Evolutionary conservation across 805 yeast species (phyloP).

Genomic region (Yamadazyma insecticola): DNA sequence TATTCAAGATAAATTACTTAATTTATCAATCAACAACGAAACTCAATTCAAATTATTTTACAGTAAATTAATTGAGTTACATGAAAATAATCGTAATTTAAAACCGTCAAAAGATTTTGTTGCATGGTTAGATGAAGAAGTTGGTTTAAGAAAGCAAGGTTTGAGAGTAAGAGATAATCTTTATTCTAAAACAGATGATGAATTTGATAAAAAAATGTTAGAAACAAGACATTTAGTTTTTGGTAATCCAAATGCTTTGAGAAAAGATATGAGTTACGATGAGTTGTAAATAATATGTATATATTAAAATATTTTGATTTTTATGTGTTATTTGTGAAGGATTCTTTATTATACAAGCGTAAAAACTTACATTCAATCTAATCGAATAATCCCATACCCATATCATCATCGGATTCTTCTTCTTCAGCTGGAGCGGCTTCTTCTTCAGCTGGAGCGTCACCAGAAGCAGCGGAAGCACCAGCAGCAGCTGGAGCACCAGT

Average conservation of each 20-base stretch:
- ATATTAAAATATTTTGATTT: too few relatives aligned
- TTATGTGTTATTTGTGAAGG: constrained; percentile 3
- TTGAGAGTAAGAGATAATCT: constrained; percentile 24
- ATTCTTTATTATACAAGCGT: constrained; percentile 9
- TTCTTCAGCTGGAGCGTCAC: constrained; percentile 65
- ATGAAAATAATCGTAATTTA: constrained; percentile 21
- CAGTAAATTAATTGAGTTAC: constrained; percentile 26
- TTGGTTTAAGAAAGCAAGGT: constrained; percentile 16
- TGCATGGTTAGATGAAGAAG: constrained; percentile 57
- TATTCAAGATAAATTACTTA: constrained; percentile 29
- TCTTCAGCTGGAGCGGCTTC: constrained; percentile 70
- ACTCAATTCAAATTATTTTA: constrained; percentile 40
- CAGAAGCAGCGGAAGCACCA: constrained; percentile 65
- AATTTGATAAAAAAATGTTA: constrained; percentile 30
- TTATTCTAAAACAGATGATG: constrained; percentile 27
- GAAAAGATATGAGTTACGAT: constrained; percentile 56
- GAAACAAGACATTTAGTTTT: constrained; percentile 61
- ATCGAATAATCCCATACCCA: constrained; percentile 56
- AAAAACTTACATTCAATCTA: constrained; percentile 14
- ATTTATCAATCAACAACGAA: constrained; percentile 17
- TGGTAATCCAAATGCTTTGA: constrained; percentile 70
- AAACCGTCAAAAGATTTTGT: constrained; percentile 43
- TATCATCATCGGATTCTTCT: constrained; percentile 66
- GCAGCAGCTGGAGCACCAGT: constrained; percentile 96
- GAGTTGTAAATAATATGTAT: constrained; percentile 10